Percentiles rank a stretch among this genome's conserved stretches.
These are phyloP conservation scores for Tulasnella sp. DNA, from an alignment of 768 basidiomycete genomes.

Conservation along the genomic window DNA sequence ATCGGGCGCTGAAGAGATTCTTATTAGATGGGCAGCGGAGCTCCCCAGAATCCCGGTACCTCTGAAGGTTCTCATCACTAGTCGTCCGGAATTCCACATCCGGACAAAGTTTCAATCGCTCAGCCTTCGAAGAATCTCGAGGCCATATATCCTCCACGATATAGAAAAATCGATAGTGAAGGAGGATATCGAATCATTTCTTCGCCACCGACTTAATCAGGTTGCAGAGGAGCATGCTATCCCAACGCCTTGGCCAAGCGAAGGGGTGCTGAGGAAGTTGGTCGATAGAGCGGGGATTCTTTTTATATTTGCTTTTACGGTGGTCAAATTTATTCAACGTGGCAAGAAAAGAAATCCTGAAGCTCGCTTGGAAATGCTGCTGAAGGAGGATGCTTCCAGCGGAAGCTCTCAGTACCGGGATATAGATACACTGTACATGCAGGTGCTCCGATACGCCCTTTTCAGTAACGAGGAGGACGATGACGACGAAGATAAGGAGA, in stretches of 20 bases:
- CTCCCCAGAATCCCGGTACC: constrained; percentile 32
- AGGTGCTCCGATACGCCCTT: not conserved
- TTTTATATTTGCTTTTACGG: constrained; percentile 8
- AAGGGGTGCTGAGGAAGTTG: not conserved
- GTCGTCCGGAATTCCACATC: constrained; percentile 36
- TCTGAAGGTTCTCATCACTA: constrained; percentile 38
- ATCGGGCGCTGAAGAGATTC: constrained; percentile 22
- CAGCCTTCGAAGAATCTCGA: not conserved
- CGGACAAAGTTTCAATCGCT: not conserved
- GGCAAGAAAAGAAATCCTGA: not conserved
- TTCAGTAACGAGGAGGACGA: too few relatives aligned
- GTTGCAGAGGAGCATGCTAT: not conserved
- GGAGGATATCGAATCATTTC: constrained; percentile 18
- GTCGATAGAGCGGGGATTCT: not conserved
- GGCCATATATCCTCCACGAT: constrained; percentile 11
- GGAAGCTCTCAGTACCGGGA: not conserved
- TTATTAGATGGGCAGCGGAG: constrained; percentile 31
- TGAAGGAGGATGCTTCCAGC: too few relatives aligned
- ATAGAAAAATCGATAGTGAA: constrained; percentile 3
- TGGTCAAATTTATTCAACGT: not conserved
- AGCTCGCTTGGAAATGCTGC: not conserved
- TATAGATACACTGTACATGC: not conserved
- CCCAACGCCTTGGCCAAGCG: not conserved
- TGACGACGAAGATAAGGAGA: not conserved
- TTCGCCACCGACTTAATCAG: not conserved